Conservation (phyloP, 2,329 filamentous ascomycete species). For the Leptographium procerum region DNA sequence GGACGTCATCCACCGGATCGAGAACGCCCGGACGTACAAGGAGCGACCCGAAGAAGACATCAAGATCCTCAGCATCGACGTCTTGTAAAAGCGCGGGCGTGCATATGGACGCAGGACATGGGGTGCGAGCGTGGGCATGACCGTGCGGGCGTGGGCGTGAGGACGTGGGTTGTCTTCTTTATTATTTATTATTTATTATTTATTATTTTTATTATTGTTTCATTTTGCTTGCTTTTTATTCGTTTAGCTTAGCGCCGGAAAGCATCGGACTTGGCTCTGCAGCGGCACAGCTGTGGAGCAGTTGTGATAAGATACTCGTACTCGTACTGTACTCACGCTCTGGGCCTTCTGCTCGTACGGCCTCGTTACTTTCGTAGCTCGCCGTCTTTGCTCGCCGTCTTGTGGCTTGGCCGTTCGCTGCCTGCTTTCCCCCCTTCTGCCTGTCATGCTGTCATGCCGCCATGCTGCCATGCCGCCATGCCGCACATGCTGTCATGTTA, state of each 20-base stretch:
- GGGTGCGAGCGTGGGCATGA: too few species aligned
- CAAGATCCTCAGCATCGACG: conserved; percentile 84
- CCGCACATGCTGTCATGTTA: not conserved
- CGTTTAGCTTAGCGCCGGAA: not conserved
- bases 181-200: too few species aligned
- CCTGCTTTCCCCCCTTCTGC: too few species aligned
- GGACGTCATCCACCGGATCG: conserved; percentile 92
- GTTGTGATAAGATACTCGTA: not conserved
- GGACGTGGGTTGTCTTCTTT: too few species aligned
- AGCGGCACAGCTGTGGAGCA: not conserved
- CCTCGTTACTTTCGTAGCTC: too few species aligned
- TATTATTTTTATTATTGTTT: not conserved
- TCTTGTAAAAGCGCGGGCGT: conserved; percentile 25
- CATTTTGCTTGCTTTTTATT: not conserved
- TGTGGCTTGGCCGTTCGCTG: too few species aligned
- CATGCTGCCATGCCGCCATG: too few species aligned
- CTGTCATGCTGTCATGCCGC: too few species aligned
- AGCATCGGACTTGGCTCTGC: not conserved
- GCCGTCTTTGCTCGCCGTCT: too few species aligned
- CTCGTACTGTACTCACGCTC: too few species aligned
- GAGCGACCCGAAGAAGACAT: conserved; percentile 97
- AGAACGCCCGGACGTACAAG: conserved; percentile 74
- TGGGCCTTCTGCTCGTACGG: too few species aligned
- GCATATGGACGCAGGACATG: not conserved
- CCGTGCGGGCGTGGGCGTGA: too few species aligned